phyloP scores from a whole-genome alignment of 331 rosid species.

The Pyracantha coccinea region DNA sequence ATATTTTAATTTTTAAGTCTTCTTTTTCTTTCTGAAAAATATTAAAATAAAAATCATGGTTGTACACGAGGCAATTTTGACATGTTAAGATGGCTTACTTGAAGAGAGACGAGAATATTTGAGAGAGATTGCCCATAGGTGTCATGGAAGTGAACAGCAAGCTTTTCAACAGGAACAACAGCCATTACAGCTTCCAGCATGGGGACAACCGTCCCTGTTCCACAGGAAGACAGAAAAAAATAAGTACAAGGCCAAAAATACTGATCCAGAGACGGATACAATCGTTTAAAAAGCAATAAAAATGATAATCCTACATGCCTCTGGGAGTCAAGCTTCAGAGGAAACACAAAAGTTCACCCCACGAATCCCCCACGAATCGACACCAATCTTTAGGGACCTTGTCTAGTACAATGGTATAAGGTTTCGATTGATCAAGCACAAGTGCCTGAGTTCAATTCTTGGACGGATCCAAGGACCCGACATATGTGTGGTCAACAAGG shows the following conservation, averaged over 20 bases:
- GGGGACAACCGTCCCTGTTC: constrained; percentile 70
- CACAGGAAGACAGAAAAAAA: not conserved
- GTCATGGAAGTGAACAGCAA: constrained; percentile 96
- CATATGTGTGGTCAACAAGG: not conserved
- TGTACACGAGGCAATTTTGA: not conserved
- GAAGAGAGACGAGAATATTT: constrained; percentile 75
- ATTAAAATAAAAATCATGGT: not conserved
- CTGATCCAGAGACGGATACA: not conserved
- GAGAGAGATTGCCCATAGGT: constrained; percentile 91
- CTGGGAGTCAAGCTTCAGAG: not conserved
- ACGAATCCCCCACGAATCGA: not conserved
- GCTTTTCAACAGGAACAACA: constrained; percentile 62
- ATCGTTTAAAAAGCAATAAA: not conserved
- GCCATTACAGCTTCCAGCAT: constrained; percentile 90
- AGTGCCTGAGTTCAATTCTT: not conserved
- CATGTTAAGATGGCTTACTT: constrained; percentile 39
- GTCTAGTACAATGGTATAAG: not conserved
- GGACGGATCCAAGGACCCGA: not conserved
- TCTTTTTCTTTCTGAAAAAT: not conserved
- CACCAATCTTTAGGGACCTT: not conserved
- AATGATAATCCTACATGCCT: not conserved
- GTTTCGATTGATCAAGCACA: not conserved
- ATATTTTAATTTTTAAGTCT: not conserved
- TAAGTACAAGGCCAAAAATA: not conserved
- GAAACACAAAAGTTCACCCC: not conserved